Conservation (phyloP, 192 early-diverging fungal species). For the Ambispora gerdemannii region DNA sequence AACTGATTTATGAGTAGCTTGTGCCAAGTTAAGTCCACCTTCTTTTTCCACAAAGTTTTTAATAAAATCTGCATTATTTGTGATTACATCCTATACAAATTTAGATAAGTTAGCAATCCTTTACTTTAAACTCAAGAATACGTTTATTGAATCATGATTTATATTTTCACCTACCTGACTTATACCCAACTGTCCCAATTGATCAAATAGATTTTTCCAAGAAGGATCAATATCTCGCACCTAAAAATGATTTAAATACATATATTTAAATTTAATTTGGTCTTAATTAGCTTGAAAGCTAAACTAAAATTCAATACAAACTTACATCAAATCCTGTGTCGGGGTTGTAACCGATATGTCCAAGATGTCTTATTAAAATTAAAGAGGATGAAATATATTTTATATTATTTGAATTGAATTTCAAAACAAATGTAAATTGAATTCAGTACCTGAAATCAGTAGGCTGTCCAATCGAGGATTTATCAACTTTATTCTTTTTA, state of each 20-base stretch:
- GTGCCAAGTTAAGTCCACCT: slow-evolving; percentile 51
- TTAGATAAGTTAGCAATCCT: no score
- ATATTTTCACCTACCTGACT: slow-evolving; percentile 40
- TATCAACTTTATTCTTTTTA: slow-evolving; percentile 51
- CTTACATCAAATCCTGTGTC: slow-evolving; percentile 56
- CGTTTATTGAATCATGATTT: not conserved
- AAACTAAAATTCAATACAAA: not conserved
- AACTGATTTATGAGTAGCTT: slow-evolving; percentile 30
- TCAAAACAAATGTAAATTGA: not conserved
- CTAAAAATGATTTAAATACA: slow-evolving; percentile 18
- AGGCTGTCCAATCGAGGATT: slow-evolving; percentile 60
- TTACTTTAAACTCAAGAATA: no score
- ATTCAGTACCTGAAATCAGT: slow-evolving; percentile 43
- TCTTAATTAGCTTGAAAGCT: no score
- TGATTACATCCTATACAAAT: slow-evolving; percentile 64
- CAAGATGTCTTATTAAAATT: slow-evolving; percentile 54
- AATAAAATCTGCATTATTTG: slow-evolving; percentile 65
- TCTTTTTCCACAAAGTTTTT: slow-evolving; percentile 63
- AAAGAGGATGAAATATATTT: slow-evolving; percentile 29
- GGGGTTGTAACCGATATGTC: slow-evolving; percentile 60
- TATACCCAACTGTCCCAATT: slow-evolving; percentile 64
- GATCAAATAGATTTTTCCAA: slow-evolving; percentile 69
- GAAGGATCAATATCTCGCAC: slow-evolving; percentile 68
- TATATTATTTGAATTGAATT: not conserved
- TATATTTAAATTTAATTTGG: no score